Percentiles rank a stretch among this genome's conserved stretches.
Evolutionary conservation across 1,139 yeast genomes (phyloP).

Genomic region (Candida pseudoviswanathii): DNA sequence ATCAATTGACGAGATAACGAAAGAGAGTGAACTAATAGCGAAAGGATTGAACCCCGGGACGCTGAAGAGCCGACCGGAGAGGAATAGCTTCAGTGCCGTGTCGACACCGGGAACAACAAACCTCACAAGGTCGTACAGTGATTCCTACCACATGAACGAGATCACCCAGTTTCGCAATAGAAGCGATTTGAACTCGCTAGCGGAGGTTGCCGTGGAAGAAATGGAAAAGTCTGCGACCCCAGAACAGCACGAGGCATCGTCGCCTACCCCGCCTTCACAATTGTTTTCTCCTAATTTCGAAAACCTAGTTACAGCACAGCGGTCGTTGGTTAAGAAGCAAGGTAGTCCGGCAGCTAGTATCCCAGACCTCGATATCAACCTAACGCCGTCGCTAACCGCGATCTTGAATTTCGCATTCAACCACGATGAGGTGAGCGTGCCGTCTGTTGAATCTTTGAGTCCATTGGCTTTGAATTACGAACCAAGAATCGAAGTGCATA

Average conservation of each 20-base stretch:
- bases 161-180: slow-evolving; percentile 1
- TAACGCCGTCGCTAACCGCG: slow-evolving; percentile 49
- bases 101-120: not conserved
- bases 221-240: slow-evolving; percentile 24
- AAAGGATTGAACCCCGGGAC: slow-evolving; percentile 49
- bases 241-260: not conserved
- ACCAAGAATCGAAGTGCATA: slow-evolving; percentile 5
- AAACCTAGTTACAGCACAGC: not conserved
- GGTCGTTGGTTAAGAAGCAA: not conserved
- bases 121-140: slow-evolving; percentile 3
- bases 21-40: slow-evolving; percentile 50
- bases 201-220: slow-evolving; percentile 34
- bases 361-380: slow-evolving; percentile 20
- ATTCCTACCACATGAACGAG: not conserved
- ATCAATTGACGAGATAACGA: slow-evolving; percentile 48
- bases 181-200: slow-evolving; percentile 27
- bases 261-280: not conserved
- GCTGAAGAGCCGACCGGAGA: slow-evolving; percentile 17
- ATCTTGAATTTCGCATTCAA: slow-evolving; percentile 47
- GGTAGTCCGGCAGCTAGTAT: not conserved
- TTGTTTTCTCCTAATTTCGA: slow-evolving; percentile 6
- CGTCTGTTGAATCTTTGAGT: slow-evolving; percentile 28
- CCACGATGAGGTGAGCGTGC: slow-evolving; percentile 24
- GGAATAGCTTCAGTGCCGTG: slow-evolving; percentile 8
- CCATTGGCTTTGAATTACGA: slow-evolving; percentile 28